A percentile compares a stretch with the other conserved stretches of the same genome.
phyloP scores from a whole-genome alignment of 805 yeast species.

The Yarrowia porcina region DNA sequence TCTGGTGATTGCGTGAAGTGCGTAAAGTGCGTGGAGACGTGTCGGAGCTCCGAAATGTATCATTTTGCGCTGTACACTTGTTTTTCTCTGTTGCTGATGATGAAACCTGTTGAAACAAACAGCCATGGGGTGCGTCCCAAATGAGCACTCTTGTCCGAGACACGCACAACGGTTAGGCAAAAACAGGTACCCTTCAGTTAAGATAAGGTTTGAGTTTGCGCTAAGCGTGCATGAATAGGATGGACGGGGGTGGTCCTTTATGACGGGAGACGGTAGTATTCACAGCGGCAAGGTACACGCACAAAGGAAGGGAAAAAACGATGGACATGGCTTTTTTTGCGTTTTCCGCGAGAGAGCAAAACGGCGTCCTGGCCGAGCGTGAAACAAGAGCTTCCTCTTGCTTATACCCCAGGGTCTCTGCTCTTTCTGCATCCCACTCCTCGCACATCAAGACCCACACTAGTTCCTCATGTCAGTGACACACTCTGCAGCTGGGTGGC shows the following conservation, averaged over 20 bases:
- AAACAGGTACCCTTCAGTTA: not conserved
- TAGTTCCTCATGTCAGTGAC: slow-evolving; percentile 2
- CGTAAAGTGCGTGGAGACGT: no score
- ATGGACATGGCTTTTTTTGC: not conserved
- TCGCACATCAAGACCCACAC: not conserved
- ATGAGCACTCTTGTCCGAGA: not conserved
- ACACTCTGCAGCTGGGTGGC: slow-evolving; percentile 10
- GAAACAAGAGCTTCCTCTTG: not conserved
- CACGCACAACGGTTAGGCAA: not conserved
- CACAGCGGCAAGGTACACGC: not conserved
- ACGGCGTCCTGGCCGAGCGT: not conserved
- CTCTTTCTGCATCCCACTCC: not conserved
- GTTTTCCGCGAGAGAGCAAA: not conserved
- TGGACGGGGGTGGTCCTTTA: not conserved
- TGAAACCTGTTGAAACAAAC: not conserved
- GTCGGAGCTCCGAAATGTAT: no score
- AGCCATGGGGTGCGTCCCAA: not conserved
- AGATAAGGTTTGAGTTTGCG: not conserved
- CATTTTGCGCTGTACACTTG: not conserved
- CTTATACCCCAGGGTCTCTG: not conserved
- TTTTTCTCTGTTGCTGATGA: no score
- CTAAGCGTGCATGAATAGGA: not conserved
- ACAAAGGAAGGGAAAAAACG: not conserved
- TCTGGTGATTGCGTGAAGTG: no score
- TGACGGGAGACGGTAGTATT: not conserved